A percentile compares a stretch with the other conserved stretches of the same genome.
Evolutionary conservation across 257 asterid species (phyloP).

Genomic region (Penstemon newberryi): DNA sequence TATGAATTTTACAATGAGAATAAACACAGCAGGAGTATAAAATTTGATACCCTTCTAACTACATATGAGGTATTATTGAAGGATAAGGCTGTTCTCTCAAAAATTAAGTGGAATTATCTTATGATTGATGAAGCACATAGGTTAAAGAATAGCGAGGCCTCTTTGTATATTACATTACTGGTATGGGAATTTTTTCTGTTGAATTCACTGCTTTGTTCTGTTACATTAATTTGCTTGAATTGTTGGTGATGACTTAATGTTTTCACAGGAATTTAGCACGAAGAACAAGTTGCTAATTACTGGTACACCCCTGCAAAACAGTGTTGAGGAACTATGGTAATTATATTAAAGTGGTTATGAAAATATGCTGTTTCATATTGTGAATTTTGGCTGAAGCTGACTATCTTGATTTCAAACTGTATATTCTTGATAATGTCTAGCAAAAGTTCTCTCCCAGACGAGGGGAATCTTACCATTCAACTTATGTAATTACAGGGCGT

Average conservation of each 20-base stretch:
- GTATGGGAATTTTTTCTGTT: slow-evolving; percentile 43
- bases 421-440: not conserved
- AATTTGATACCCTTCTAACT: slow-evolving; percentile 86
- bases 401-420: slow-evolving; percentile 1
- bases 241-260: slow-evolving; percentile 18
- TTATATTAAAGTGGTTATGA: slow-evolving; percentile 30
- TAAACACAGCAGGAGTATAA: slow-evolving; percentile 65
- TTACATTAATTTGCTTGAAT: slow-evolving; percentile 23
- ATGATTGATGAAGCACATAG: slow-evolving; percentile 99
- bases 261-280: slow-evolving; percentile 83
- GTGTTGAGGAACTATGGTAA: slow-evolving; percentile 98
- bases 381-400: slow-evolving; percentile 15
- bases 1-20: slow-evolving; percentile 83
- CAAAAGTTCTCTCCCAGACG: not conserved
- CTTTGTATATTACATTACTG: slow-evolving; percentile 71
- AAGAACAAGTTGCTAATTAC: slow-evolving; percentile 96
- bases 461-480: not conserved
- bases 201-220: slow-evolving; percentile 13
- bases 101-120: slow-evolving; percentile 95
- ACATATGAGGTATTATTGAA: slow-evolving; percentile 93
- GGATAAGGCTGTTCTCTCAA: slow-evolving; percentile 88
- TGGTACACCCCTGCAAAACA: slow-evolving; percentile 98
- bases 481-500: not conserved
- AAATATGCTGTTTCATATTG: not conserved
- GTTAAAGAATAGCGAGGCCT: slow-evolving; percentile 97